Base-by-base conservation (phyloP, 2,329 filamentous ascomycete species). In the Capronia coronata region DNA sequence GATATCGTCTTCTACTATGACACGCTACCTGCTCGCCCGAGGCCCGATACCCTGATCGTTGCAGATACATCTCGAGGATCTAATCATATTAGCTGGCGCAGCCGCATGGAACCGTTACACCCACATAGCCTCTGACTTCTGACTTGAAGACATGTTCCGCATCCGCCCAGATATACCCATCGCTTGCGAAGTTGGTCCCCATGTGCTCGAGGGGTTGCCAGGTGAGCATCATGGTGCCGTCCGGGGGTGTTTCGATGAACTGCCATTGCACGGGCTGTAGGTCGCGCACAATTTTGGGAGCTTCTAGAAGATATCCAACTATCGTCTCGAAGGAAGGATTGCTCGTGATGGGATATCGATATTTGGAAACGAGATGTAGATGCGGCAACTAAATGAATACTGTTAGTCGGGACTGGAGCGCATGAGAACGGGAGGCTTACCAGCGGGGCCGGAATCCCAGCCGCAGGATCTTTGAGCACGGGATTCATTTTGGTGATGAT, bases 161-260 rank as follows among this genome's bases (percentile, higher is more conserved):
- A 59, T 89, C 86, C 13, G 83, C 83, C 90, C 90, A 98, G 14
- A 96, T 76, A 66, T 90, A 94, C 40, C 93, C 93, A 71, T 98
- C 91, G 29, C 86, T 94, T 7, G 91, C 83, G 64, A 90, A 94
- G 61, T 82, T 84, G 1, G 78, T 82, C 2, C 79, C 80, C 48
- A 86, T 68, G 50, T 83, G 79, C 61, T 83, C 77, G 45, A 85
- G 74, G 1, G 91, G 86, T 66, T 96, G 89, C 91, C 91, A 97
- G 45, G 86, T 85, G 56, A 97, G 75, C 64, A 93, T 79, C 38
- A 95, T 78, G 7, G 83, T 84, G 48, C 89, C 89, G 68, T 94
- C 87, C 45, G 77, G 77, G 9, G 91, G 91, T 46, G 82, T 79
- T 61, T 93, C 82, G 49, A 97, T 79, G 67, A 91, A 95, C 39